Base-by-base conservation (phyloP, 208 protist species). In the Acanthamoeba quina region DNA sequence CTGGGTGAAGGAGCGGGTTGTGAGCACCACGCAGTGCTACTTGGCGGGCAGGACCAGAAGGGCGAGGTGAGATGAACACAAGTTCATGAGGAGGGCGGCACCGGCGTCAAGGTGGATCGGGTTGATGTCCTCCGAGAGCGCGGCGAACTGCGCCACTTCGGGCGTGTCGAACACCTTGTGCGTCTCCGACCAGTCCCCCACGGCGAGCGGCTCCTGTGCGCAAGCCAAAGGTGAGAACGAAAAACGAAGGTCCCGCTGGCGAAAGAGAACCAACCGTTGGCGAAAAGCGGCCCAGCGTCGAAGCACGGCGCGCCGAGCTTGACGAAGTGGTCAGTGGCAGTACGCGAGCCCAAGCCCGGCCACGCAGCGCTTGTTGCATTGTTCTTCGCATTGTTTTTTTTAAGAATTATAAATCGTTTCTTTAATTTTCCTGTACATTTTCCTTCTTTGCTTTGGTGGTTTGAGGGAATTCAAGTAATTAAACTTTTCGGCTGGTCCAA, bases 71-170 rank as follows among this genome's bases (percentile, higher is more conserved):
- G 26, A 76, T 10, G 9, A 41, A n/a, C 29, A 44, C 1, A 37
- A 37, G 37, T 37, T 37, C 37, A n/a, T n/a, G n/a, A n/a, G 11
- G 37, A 21, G 15, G 29, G 83, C 17, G 13, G 29, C 17, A 44
- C 54, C 60, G 6, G 10, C 29, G 34, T 90, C 83, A 2, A 90
- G 34, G 60, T 90, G 83, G n/a, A 90, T 52, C 5, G 83, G 83
- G 56, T 90, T 90, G 49, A 29, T 41, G 26, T 90, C 83, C 34
- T 90, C 83, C 13, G 83, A 90, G 56, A 90, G 83, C 6, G 49
- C 10, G 11, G 56, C 34, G n/a, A 90, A 90, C 60, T 90, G 83
- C 0, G 54, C 37, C 37, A 90, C 83, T 29, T 90, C 83, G 5
- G 29, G 54, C 0, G 11, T 6, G 21, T n/a, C 49, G 26, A 90